phyloP scores from a whole-genome alignment of 1,284 basidiomycete genomes.

The Xerocomus cyaneibrunnescens region DNA sequence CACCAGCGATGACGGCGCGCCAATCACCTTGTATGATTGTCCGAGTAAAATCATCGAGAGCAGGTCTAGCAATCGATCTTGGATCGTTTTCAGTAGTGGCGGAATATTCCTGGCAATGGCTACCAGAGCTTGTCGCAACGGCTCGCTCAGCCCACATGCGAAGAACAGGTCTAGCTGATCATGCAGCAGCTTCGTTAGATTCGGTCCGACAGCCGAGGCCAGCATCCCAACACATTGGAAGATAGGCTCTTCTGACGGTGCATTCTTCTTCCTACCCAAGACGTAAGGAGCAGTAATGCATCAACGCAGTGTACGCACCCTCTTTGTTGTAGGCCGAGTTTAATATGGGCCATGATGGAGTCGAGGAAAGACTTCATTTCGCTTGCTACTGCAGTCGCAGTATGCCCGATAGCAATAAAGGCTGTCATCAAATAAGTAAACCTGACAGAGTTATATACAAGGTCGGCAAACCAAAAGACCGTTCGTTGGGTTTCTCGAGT shows the following conservation, averaged over 20 bases:
- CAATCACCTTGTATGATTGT: slow-evolving; percentile 82
- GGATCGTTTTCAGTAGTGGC: slow-evolving; percentile 88
- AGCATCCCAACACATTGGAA: slow-evolving; percentile 99
- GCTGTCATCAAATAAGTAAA: slow-evolving; percentile 46
- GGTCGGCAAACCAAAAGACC: slow-evolving; percentile 70
- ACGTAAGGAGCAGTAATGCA: slow-evolving; percentile 13
- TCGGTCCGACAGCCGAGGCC: slow-evolving; percentile 93
- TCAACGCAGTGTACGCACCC: slow-evolving; percentile 55
- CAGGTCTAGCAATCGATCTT: slow-evolving; percentile 88
- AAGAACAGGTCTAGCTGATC: slow-evolving; percentile 98
- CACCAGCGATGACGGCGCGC: slow-evolving; percentile 64
- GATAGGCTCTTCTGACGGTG: slow-evolving; percentile 91
- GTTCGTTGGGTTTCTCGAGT: slow-evolving; percentile 86
- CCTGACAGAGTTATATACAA: background rate
- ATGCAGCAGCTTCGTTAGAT: slow-evolving; percentile 93
- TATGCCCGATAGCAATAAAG: slow-evolving; percentile 96
- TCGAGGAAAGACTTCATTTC: slow-evolving; percentile 98
- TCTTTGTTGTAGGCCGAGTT: slow-evolving; percentile 80
- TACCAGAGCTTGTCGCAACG: slow-evolving; percentile 83
- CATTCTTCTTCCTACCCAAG: slow-evolving; percentile 81
- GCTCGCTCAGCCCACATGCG: slow-evolving; percentile 89
- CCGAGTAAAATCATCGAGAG: slow-evolving; percentile 80
- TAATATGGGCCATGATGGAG: slow-evolving; percentile 88
- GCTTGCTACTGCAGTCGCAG: slow-evolving; percentile 87
- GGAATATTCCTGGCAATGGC: slow-evolving; percentile 90